Evolutionary conservation across 441 rosid species (phyloP), one percentile per base, ranked within the genome.

Genomic region (Syzygium malaccense): DNA sequence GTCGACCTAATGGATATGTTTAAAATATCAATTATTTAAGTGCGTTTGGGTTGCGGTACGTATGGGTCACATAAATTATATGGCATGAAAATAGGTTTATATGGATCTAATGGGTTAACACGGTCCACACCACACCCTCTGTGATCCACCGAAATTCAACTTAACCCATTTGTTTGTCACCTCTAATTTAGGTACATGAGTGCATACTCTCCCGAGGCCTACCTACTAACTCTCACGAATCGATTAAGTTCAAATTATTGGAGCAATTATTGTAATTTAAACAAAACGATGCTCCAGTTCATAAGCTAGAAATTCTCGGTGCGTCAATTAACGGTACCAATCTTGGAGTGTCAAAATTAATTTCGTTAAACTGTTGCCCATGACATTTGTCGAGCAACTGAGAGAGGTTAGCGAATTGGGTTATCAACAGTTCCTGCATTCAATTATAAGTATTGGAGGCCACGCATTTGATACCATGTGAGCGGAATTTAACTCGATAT

Each of bases 251-350:
- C 71, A n/a, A 28, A 15, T 28, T 17, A 60, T 60, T 1, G 1
- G 37, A 62, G 30, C 30, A 58, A 58, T 26, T 0, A n/a, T 14
- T 13, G 33, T 17, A 28, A n/a, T 6, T 28, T 62, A 4, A 14
- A 14, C 10, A 55, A 64, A 30, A 30, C 4, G 20, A 30, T 64
- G 41, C 57, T 55, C 9, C 4, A 19, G 4, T 7, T 19, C 25
- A 8, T 4, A 8, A 19, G 19, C 57, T 55, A 55, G 25, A 19
- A 55, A 55, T 55, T 3, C 57, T 8, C 1, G 12, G 0, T 0
- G 2, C 4, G 7, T 64, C 37, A 64, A 64, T 15, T 20, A 64
- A 64, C 3, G 0, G 2, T n/a, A 37, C 3, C 1, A 30, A 4
- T 4, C 75, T 15, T 30, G 1, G 41, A 64, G 12, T 30, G 30